Evolutionary conservation across 148 eudicot species (phyloP), one percentile per base, ranked within the genome.

Genomic region (Chenopodium berlandieri): DNA sequence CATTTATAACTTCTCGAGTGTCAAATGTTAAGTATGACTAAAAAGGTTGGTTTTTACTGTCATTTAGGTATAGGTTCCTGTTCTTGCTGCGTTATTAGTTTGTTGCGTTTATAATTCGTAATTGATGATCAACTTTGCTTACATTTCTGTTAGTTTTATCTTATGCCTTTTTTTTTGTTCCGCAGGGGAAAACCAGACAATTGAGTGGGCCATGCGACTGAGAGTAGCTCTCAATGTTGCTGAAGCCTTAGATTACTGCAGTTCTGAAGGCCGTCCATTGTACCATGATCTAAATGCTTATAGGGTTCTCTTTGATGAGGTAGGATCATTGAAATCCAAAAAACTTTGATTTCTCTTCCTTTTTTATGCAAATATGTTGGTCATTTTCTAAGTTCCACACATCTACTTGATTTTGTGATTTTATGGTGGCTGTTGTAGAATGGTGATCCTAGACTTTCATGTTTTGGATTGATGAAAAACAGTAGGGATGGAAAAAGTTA

Each of bases 121-220:
- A 31, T 22, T 50, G 62, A 37, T 19, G 30, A 52, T 56, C 31
- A 22, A 34, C 9, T 20, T 71, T 19, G 25, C 10, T 44, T 9
- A 32, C 50, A 14, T 31, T 9, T 48, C 9, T 73, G 64, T 60
- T 25, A 52, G 68, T 64, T 50, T 78, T 78, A 25, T 23, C 58
- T 78, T 69, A 40, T 67, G 75, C 44, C 44, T 66, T 30, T 9
- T 40, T 58, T 79, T 54, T 9, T 27, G 58, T 16, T 79, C 48
- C 30, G 4, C 85, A 92, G 98, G 97, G 98, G 98, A 94, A 88
- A 91, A 84, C 70, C 97, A 91, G 82, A 91, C 98, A 30, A 91
- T 94, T 76, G 97, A 94, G 82, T 94, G 98, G 98, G 90, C 90
- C n/a, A 92, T 94, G 98, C 89, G 98, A 54, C 80, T 92, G 75